Base-by-base conservation (phyloP, 495 filamentous ascomycete genomes). In the Aspergillus bridgeri region DNA sequence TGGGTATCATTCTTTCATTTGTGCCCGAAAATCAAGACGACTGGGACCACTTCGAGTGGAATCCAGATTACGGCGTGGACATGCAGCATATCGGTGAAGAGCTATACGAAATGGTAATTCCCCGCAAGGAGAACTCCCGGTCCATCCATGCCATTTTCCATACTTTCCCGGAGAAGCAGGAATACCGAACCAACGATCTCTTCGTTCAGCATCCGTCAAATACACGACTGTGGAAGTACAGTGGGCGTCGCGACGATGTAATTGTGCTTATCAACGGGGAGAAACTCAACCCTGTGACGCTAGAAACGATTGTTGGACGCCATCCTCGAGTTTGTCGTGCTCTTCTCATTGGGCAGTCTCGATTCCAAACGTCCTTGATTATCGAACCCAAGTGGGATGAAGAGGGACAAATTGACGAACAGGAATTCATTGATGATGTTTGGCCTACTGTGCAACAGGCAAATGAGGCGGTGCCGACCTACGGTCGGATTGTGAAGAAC, bases 241-340 rank as follows among this genome's bases (percentile, higher is more conserved):
- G 65, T 21, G 80, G 83, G 5, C 75, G 86, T 11, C 60, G 67
- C 2, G 86, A 89, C 59, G 84, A 86, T 64, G 70, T 87, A 49
- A 82, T 89, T 51, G 84, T 87, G 3, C 80, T 88, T 55, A 78
- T 74, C 17, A 87, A 81, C 65, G 85, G 83, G 24, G 83, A 88
- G 64, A 89, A 87, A 67, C 61, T 83, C 3, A 86, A 86, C 61
- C 84, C 85, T 0, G 65, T 81, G 6, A 68, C 72, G 0, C 77
- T 85, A 21, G 85, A 89, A 55, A 58, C 65, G 15, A 69, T 64
- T 4, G 56, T 87, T 9, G 56, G 60, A 24, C 66, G 60, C 8
- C 76, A 83, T 57, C 75, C 81, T 0, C 57, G 60, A 3, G 65
- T 88, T 21, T 67, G 64, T 18, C 72, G 77, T 1, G 81, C 76